These are phyloP conservation scores for Aspergillus chevalieri DNA, from an alignment of 2,329 filamentous ascomycete genomes.

Conservation along the genomic window DNA sequence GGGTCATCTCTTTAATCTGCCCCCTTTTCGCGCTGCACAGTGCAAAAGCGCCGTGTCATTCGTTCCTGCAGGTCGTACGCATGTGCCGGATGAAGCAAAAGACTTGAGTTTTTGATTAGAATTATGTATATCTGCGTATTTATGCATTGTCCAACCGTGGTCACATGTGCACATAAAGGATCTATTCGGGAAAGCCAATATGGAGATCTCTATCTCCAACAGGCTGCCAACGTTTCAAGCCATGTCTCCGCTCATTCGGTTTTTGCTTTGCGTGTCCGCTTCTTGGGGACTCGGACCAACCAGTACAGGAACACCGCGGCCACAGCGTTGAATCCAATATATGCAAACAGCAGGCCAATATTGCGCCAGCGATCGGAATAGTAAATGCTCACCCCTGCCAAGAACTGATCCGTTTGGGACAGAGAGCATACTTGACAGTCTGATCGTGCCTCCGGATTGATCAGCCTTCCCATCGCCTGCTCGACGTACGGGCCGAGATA, in stretches of 20 bases:
- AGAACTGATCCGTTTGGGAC: constrained; percentile 44
- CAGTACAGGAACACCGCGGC: constrained; percentile 50
- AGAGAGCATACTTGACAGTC: constrained; percentile 52
- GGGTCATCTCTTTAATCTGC: too few species aligned
- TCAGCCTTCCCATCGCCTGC: constrained; percentile 52
- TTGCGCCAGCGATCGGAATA: constrained; percentile 48
- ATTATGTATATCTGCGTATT: too few species aligned
- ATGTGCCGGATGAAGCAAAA: too few species aligned
- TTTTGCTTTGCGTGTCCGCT: constrained; percentile 39
- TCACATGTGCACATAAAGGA: too few species aligned
- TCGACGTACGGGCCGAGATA: constrained; percentile 58
- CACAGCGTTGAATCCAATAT: constrained; percentile 46
- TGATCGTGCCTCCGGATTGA: constrained; percentile 52
- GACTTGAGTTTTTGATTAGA: too few species aligned
- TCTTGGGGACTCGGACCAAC: constrained; percentile 48
- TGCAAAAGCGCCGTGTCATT: too few species aligned
- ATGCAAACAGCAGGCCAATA: constrained; percentile 51
- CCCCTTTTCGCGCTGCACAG: too few species aligned
- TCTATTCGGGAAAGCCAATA: too few species aligned
- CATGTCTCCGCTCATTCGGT: constrained; percentile 24
- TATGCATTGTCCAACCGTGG: too few species aligned
- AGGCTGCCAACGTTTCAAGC: too few species aligned
- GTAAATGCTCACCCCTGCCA: constrained; percentile 41
- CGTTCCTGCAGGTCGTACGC: too few species aligned
- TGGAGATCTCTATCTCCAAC: too few species aligned